Conservation (phyloP, 108 stramenopile species). For the Cyclotella distinguenda region DNA sequence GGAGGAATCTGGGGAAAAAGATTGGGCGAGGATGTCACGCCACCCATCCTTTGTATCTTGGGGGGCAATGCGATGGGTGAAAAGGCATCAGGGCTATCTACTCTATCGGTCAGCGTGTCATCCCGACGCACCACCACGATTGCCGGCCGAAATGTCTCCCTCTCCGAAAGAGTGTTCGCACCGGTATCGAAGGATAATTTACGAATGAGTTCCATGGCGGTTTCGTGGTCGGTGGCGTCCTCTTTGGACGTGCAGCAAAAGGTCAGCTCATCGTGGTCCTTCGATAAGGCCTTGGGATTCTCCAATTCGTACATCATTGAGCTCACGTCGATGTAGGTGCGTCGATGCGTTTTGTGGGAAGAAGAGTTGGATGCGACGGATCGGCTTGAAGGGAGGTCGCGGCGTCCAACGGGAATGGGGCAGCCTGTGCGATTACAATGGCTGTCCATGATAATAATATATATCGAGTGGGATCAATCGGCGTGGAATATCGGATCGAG, state of each 20-base stretch:
- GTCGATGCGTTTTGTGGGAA: conserved; percentile 21
- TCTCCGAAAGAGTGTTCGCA: no score
- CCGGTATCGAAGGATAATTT: no score
- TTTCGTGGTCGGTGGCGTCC: not conserved
- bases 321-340: conserved; percentile 18
- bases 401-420: no score
- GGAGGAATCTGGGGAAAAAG: conserved; percentile 14
- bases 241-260: not conserved
- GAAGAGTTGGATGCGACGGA: conserved; percentile 19
- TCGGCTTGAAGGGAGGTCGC: conserved; percentile 10
- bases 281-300: not conserved
- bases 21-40: not conserved
- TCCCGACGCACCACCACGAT: no score
- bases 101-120: not conserved
- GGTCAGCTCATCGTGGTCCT: not conserved
- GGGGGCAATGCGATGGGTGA: conserved; percentile 13
- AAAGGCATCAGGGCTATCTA: not conserved
- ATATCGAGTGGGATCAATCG: no score
- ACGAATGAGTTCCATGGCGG: no score
- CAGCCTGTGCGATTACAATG: no score
- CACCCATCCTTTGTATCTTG: conserved; percentile 18
- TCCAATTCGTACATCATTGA: conserved; percentile 8
- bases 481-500: no score
- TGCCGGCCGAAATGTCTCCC: no score
- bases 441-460: no score